Percentiles rank a stretch among this genome's conserved stretches.
phyloP scores from a whole-genome alignment of 805 yeast species.

The Candida pseudofarinosa region DNA sequence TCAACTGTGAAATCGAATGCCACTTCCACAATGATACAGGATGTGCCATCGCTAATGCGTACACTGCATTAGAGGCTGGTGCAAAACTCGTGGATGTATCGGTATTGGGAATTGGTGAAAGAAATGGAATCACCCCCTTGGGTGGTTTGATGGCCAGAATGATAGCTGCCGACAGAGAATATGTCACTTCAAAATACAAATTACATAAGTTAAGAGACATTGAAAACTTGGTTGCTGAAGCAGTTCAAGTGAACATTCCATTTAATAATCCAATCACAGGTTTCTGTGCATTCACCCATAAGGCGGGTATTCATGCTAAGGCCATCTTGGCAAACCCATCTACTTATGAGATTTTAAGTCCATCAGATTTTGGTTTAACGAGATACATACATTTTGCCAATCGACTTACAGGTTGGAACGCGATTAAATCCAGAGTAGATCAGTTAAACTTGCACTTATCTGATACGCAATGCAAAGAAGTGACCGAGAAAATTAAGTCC shows the following conservation, averaged over 20 bases:
- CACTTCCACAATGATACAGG: conserved; percentile 99
- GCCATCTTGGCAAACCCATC: conserved; percentile 98
- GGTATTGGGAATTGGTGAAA: conserved; percentile 96
- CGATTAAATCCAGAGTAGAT: conserved; percentile 96
- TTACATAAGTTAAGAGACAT: conserved; percentile 92
- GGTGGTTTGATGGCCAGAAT: conserved; percentile 99
- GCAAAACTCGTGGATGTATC: conserved; percentile 93
- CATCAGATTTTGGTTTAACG: conserved; percentile 91
- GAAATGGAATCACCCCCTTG: conserved; percentile 96
- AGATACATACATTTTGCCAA: conserved; percentile 97
- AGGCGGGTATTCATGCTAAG: conserved; percentile 99
- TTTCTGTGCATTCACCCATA: conserved; percentile 98
- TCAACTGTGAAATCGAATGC: conserved; percentile 94
- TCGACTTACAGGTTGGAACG: conserved; percentile 98
- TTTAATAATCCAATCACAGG: conserved; percentile 99
- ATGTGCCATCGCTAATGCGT: conserved; percentile 97
- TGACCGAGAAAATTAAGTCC: conserved; percentile 86
- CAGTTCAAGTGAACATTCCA: conserved; percentile 95
- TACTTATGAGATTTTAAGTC: conserved; percentile 95
- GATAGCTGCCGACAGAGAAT: conserved; percentile 98
- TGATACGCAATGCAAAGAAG: conserved; percentile 93
- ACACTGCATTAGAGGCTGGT: conserved; percentile 97
- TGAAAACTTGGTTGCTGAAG: conserved; percentile 94
- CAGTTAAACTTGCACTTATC: conserved; percentile 86
- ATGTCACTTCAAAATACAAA: conserved; percentile 90